These are phyloP conservation scores for Phytophthora meadii DNA, from an alignment of 352 stramenopile genomes.

Conservation along the genomic window DNA sequence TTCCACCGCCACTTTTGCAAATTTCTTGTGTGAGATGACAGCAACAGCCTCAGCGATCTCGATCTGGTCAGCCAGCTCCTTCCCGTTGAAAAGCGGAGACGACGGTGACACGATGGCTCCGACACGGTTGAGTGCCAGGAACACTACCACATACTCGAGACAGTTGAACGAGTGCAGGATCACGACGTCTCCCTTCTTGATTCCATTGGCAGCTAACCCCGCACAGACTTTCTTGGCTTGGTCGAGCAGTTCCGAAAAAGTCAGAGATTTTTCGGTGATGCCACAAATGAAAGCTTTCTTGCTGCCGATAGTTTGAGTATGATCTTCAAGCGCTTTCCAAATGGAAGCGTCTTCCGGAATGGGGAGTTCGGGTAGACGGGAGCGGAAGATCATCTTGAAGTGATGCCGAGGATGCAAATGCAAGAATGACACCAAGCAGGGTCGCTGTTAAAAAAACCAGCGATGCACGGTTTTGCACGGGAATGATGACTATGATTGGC, in stretches of 20 bases:
- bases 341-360: constrained; percentile 50
- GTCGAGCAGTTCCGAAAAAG: constrained; percentile 43
- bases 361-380: constrained; percentile 26
- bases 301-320: constrained; percentile 33
- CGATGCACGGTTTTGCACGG: constrained; percentile 3
- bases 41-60: constrained; percentile 37
- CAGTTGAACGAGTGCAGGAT: constrained; percentile 66
- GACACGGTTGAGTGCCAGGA: constrained; percentile 54
- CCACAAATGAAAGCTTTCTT: constrained; percentile 54
- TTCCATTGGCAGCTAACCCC: constrained; percentile 44
- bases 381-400: constrained; percentile 52
- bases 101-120: constrained; percentile 53
- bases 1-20: constrained; percentile 39
- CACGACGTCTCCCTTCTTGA: constrained; percentile 65
- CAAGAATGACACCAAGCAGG: constrained; percentile 24
- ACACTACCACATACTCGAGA: constrained; percentile 65
- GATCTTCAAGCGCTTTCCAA: constrained; percentile 49
- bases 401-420: constrained; percentile 25
- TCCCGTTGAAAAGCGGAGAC: constrained; percentile 47
- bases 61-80: constrained; percentile 51
- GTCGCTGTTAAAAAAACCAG: constrained; percentile 24
- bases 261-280: constrained; percentile 47
- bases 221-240: constrained; percentile 41
- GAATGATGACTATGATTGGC: constrained; percentile 18
- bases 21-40: constrained; percentile 48